Evolutionary conservation across 345 rosid species (phyloP), one percentile per base, ranked within the genome.

Genomic region (Excoecaria cochinchinensis): DNA sequence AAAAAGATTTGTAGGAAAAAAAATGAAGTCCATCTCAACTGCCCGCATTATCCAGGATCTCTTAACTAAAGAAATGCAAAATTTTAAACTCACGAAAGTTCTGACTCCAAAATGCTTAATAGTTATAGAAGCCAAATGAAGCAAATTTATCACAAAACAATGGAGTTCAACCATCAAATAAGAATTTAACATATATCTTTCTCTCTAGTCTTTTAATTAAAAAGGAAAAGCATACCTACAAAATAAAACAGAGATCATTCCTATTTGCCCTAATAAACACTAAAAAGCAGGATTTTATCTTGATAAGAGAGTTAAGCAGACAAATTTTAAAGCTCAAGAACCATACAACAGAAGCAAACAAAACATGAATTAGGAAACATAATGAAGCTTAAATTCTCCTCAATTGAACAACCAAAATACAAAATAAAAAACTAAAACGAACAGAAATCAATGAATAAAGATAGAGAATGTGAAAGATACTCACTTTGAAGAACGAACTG

Each of bases 281-380:
- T 31, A 5, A 31, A 60, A 39, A 65, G 44, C 21, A 42, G 48
- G 8, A 47, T 9, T 47, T 14, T 69, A 17, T 5, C 17, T 31
- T 25, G 51, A 69, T 16, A 7, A 14, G 1, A 21, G 25, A 13
- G 16, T 46, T 46, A 67, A n/a, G 1, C 5, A 46, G 39, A 4
- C 17, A 67, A 0, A 44, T 44, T 44, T 22, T 3, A 67, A 67
- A 67, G 71, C n/a, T 47, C 71, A 47, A 66, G 56, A 67, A 67
- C 56, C 39, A 47, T 64, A 64, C 5, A 6, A 65, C 11, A 10
- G 5, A 65, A 65, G 11, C 48, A 17, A 21, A 65, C 47, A 42
- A 42, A 6, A 36, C n/a, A 25, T 5, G 48, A 3, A 17, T 42
- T 42, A 40, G 51, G 14, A 31, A 31, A 42, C 16, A 16, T 17